These are phyloP conservation scores for Capronia epimyces DNA, from an alignment of 2,329 filamentous ascomycete genomes.

Conservation along the genomic window DNA sequence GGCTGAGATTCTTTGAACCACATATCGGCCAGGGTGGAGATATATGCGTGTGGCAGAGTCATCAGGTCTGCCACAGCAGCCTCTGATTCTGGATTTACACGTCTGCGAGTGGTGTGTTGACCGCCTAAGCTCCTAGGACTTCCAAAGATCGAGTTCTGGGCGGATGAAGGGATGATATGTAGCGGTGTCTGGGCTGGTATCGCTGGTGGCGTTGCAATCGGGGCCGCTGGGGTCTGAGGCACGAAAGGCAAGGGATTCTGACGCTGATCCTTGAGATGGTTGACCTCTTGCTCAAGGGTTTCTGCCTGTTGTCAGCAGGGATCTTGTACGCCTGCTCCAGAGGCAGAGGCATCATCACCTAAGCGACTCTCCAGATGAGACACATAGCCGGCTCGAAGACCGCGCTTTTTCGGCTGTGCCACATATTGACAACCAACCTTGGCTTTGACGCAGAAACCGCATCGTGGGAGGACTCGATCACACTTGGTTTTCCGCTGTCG, in stretches of 20 bases:
- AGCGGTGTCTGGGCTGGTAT: constrained; percentile 18
- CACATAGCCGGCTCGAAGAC: constrained; percentile 37
- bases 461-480: constrained; percentile 28
- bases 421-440: constrained; percentile 29
- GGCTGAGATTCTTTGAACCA: constrained; percentile 38
- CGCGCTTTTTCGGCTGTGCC: constrained; percentile 29
- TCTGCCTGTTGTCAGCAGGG: constrained; percentile 12
- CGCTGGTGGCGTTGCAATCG: not conserved
- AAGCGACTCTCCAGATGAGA: constrained; percentile 36
- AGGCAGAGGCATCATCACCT: constrained; percentile 25
- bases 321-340: not conserved
- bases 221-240: constrained; percentile 1
- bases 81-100: constrained; percentile 12
- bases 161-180: constrained; percentile 4
- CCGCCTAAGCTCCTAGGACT: constrained; percentile 3
- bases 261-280: constrained; percentile 19
- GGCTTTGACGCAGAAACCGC: constrained; percentile 30
- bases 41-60: constrained; percentile 21
- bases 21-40: constrained; percentile 29
- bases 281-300: constrained; percentile 26
- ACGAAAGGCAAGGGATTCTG: constrained; percentile 1
- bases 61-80: constrained; percentile 25
- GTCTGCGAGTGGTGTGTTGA: not conserved
- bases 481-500: constrained; percentile 33
- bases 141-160: constrained; percentile 7